phyloP scores from a whole-genome alignment of 1,284 basidiomycete genomes.

The Apiotrichum brassicae region DNA sequence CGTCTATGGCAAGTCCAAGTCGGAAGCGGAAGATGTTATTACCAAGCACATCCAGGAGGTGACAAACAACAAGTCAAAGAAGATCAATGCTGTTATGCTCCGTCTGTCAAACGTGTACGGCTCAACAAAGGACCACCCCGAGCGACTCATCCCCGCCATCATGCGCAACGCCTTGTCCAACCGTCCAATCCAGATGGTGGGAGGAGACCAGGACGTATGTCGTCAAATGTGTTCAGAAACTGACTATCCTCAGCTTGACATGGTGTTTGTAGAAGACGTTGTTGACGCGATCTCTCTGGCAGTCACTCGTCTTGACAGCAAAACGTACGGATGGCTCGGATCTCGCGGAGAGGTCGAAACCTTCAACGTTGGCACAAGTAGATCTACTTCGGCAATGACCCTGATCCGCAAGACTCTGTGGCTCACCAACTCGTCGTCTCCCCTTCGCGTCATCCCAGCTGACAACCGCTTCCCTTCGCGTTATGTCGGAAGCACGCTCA shows the following conservation, averaged over 20 bases:
- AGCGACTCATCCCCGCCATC: slow-evolving; percentile 29
- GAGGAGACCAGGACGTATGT: slow-evolving; percentile 29
- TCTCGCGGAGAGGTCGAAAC: slow-evolving; percentile 16
- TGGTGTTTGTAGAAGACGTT: slow-evolving; percentile 32
- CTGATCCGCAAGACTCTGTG: slow-evolving; percentile 26
- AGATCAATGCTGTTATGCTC: slow-evolving; percentile 22
- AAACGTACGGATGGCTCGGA: background rate
- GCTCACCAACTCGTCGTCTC: slow-evolving; percentile 30
- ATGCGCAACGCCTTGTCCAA: slow-evolving; percentile 27
- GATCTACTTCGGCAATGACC: slow-evolving; percentile 16
- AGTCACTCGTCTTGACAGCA: slow-evolving; percentile 12
- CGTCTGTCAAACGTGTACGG: slow-evolving; percentile 34
- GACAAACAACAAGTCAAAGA: background rate
- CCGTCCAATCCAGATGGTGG: slow-evolving; percentile 33
- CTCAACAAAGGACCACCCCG: slow-evolving; percentile 26
- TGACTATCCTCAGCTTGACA: slow-evolving; percentile 15
- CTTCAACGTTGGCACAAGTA: slow-evolving; percentile 26
- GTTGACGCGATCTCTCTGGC: slow-evolving; percentile 25
- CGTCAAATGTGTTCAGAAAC: background rate
- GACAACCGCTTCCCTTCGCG: slow-evolving; percentile 24
- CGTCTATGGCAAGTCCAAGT: slow-evolving; percentile 28
- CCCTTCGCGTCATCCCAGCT: slow-evolving; percentile 23
- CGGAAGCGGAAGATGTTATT: slow-evolving; percentile 23
- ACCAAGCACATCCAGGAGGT: slow-evolving; percentile 2
- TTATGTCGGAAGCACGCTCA: slow-evolving; percentile 21